phyloP scores from a whole-genome alignment of 1,139 yeast species.

The Hyphopichia fennica region DNA sequence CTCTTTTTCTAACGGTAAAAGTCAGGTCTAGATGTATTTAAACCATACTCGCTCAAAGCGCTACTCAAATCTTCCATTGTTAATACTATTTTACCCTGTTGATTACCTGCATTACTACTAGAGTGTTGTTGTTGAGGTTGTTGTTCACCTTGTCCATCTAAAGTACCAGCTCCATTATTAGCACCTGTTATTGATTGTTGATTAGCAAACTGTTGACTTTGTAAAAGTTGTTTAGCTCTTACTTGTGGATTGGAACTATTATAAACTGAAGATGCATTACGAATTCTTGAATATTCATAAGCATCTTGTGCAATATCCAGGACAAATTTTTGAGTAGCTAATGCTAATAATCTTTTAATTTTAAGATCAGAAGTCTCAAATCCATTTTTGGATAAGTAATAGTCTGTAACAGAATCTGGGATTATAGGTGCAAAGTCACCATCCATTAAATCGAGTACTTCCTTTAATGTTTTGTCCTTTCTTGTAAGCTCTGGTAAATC shows the following conservation, averaged over 20 bases:
- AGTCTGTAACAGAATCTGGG: conserved; percentile 98
- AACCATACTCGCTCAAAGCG: conserved; percentile 89
- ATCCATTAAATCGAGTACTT: conserved; percentile 84
- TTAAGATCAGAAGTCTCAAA: conserved; percentile 78
- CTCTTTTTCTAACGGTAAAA: conserved; percentile 58
- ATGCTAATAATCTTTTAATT: conserved; percentile 80
- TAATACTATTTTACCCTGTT: conserved; percentile 73
- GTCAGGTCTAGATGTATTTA: conserved; percentile 88
- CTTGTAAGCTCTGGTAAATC: conserved; percentile 73
- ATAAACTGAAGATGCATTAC: conserved; percentile 81
- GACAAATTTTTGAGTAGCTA: conserved; percentile 94
- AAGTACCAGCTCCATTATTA: conserved; percentile 37
- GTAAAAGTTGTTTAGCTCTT: conserved; percentile 75
- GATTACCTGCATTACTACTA: conserved; percentile 51
- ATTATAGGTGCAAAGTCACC: conserved; percentile 90
- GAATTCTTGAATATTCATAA: conserved; percentile 87
- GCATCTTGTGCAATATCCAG: conserved; percentile 97
- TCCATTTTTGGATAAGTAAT: conserved; percentile 86
- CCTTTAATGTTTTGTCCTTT: conserved; percentile 84
- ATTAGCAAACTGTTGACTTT: conserved; percentile 60
- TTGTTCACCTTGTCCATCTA: conserved; percentile 33
- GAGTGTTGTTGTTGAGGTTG: conserved; percentile 34
- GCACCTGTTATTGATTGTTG: conserved; percentile 43
- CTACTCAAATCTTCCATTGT: conserved; percentile 88
- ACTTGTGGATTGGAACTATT: conserved; percentile 85